Conservation (phyloP, 495 filamentous ascomycete genomes). For the Aspergillus conjunctus region DNA sequence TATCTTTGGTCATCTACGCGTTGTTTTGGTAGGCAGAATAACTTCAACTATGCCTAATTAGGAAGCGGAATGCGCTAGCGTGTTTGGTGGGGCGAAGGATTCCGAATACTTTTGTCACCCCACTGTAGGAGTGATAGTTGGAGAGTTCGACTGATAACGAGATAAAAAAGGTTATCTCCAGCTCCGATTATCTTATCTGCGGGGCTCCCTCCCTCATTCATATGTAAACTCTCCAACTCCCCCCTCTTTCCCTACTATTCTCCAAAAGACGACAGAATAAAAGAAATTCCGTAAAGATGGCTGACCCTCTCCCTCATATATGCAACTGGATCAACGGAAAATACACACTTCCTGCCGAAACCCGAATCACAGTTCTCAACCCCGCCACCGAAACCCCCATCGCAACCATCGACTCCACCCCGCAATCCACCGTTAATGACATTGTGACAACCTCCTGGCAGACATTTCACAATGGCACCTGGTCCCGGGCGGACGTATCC, state of each 20-base stretch:
- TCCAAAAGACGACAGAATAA: not conserved
- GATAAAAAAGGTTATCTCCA: conserved; percentile 1
- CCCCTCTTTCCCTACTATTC: not conserved
- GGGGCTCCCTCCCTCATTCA: not conserved
- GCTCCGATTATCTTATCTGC: conserved; percentile 2
- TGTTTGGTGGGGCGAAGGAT: too few relatives aligned
- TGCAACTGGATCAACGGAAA: conserved; percentile 36
- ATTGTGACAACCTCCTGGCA: conserved; percentile 50
- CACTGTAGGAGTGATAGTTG: not conserved
- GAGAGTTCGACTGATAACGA: not conserved
- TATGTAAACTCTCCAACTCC: not conserved
- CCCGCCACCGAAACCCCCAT: conserved; percentile 25
- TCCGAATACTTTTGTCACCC: too few relatives aligned
- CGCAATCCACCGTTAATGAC: conserved; percentile 45
- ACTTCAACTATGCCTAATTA: too few relatives aligned
- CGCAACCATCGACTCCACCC: conserved; percentile 54
- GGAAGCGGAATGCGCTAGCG: too few relatives aligned
- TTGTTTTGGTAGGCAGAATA: too few relatives aligned
- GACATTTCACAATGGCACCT: conserved; percentile 56
- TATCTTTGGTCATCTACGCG: too few relatives aligned
- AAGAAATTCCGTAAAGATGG: conserved; percentile 9
- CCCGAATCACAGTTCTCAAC: conserved; percentile 28
- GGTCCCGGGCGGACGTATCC: conserved; percentile 57
- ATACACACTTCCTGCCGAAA: conserved; percentile 18
- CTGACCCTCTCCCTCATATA: conserved; percentile 21